Percentiles rank a stretch among this genome's conserved stretches.
Conservation (phyloP, 23 red algal genomes). For the Chondrus crispus region DNA sequence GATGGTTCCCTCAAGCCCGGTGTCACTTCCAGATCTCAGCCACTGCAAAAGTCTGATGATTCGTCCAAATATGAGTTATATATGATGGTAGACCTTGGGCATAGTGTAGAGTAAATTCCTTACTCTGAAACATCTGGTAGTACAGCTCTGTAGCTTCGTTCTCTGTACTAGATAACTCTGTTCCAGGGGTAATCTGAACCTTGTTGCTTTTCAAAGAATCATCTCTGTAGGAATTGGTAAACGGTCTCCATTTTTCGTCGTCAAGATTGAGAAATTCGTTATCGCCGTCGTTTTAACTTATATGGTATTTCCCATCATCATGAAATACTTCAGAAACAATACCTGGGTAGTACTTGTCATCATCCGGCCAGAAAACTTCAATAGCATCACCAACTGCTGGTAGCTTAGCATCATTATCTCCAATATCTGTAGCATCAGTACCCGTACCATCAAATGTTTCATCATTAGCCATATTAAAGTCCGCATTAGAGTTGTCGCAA, state of each 20-base stretch:
- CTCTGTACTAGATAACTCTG: background rate
- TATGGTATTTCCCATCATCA: background rate
- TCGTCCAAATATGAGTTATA: no score
- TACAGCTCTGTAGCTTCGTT: background rate
- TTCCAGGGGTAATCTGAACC: background rate
- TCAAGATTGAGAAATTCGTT: background rate
- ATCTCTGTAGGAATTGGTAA: background rate
- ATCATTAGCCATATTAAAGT: no score
- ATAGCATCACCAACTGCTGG: background rate
- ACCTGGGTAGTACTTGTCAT: background rate
- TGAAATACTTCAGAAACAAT: background rate
- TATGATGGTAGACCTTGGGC: conserved; percentile 2
- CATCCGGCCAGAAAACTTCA: background rate
- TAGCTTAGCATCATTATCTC: background rate
- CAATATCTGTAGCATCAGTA: background rate
- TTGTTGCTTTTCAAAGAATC: background rate
- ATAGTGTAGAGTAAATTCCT: conserved; percentile 15
- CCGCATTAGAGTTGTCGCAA: no score
- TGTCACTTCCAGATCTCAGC: background rate
- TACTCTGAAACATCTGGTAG: background rate
- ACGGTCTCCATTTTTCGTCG: background rate
- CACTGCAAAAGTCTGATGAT: no score
- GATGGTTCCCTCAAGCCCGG: conserved; percentile 31
- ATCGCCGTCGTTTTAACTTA: background rate
- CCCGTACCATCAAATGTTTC: background rate